phyloP scores from a whole-genome alignment of 164 flowering plant genomes.

The Cinnamomum micranthum region DNA sequence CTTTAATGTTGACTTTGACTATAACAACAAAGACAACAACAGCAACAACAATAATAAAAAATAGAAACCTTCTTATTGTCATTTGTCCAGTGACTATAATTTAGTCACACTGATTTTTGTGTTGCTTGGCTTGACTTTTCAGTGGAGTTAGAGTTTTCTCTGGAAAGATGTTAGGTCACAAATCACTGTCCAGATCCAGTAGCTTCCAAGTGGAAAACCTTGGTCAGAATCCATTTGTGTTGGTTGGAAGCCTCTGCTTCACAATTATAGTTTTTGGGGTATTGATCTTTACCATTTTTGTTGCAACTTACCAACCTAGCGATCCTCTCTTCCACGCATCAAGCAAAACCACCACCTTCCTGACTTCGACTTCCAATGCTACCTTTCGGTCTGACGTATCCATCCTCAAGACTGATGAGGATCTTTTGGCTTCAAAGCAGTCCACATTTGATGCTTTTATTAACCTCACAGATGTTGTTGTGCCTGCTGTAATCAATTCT shows the following conservation, averaged over 20 bases:
- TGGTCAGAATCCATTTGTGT: conserved; percentile 66
- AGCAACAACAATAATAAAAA: too few relatives aligned
- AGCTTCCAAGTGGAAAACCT: conserved; percentile 69
- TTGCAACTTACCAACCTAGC: conserved; percentile 84
- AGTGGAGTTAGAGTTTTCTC: background rate
- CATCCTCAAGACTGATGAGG: conserved; percentile 78
- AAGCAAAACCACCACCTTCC: conserved; percentile 55
- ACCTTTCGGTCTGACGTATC: conserved; percentile 62
- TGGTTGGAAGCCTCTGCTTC: conserved; percentile 77
- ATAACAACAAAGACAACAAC: too few relatives aligned
- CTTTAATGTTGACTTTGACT: too few relatives aligned
- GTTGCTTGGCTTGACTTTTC: too few relatives aligned
- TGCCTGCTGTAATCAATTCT: background rate
- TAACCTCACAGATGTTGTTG: conserved; percentile 54
- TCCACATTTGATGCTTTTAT: conserved; percentile 49
- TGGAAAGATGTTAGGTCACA: conserved; percentile 52
- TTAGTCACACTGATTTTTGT: too few relatives aligned
- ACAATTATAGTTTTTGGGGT: conserved; percentile 63
- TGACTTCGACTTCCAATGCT: conserved; percentile 74
- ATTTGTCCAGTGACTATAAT: too few relatives aligned
- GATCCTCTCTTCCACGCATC: conserved; percentile 85
- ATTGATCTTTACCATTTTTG: conserved; percentile 78
- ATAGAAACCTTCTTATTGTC: too few relatives aligned
- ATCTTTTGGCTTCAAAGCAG: conserved; percentile 58
- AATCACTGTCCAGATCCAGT: conserved; percentile 40